These are phyloP conservation scores for Penicillium bovifimosum DNA, from an alignment of 495 filamentous ascomycete species.

Conservation along the genomic window DNA sequence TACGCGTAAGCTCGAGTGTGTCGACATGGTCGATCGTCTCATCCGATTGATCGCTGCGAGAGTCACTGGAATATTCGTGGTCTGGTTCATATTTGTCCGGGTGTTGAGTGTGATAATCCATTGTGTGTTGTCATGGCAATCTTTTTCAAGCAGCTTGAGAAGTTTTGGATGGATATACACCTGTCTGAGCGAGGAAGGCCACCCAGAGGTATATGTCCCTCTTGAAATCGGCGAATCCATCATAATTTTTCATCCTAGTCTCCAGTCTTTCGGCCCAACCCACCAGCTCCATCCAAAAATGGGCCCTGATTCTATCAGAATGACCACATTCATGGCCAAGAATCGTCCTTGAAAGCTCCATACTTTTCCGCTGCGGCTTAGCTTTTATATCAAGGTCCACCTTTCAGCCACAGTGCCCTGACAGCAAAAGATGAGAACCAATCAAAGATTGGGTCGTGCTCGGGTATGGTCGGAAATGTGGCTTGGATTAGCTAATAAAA, in stretches of 20 bases:
- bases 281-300: not conserved
- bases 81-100: not conserved
- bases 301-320: constrained; percentile 2
- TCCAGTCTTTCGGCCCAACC: not conserved
- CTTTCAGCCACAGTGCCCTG: not conserved
- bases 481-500: not conserved
- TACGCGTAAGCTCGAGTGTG: constrained; percentile 21
- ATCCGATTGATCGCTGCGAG: constrained; percentile 3
- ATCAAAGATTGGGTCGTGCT: not conserved
- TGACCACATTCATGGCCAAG: constrained; percentile 1
- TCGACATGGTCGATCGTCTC: constrained; percentile 9
- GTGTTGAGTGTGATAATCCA: not conserved
- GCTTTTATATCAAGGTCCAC: not conserved
- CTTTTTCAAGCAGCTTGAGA: not conserved
- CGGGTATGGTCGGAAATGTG: constrained; percentile 8
- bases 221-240: not conserved
- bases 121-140: not conserved
- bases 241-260: not conserved
- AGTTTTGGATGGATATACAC: not conserved
- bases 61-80: not conserved
- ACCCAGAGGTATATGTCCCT: not conserved
- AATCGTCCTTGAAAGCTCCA: constrained; percentile 3
- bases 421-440: not conserved
- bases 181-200: not conserved
- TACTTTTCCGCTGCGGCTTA: constrained; percentile 15